Evolutionary conservation across 257 asterid species (phyloP), one percentile per base, ranked within the genome.

Genomic region (Primulina eburnea): DNA sequence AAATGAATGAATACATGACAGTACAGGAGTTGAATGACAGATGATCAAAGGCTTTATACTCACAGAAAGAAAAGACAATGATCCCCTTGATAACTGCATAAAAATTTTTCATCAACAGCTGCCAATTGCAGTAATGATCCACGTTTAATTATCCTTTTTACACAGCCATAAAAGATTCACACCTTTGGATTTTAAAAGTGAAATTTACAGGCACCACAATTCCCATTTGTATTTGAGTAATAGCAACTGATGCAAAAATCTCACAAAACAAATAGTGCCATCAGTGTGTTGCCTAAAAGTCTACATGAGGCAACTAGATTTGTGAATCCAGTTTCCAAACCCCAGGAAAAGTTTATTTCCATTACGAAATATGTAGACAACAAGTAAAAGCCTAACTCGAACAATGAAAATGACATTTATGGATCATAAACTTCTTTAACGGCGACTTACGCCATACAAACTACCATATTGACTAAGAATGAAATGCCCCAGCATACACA

Each of bases 241-340:
- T 28, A 57, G 57, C 52, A 62, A 60, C 60, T 55, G 69, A 20
- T 38, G 55, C 68, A 37, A 11, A 20, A 20, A 64, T 35, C 53
- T n/a, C n/a, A 38, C 50, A 9, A 38, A 38, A 9, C 40, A 38
- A 10, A 38, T 10, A 9, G 10, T 38, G 16, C 5, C 50, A 28
- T 3, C 30, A 9, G 50, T 38, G 4, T 0, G 3, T 38, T 62
- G 47, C 65, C 59, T 32, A 62, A 62, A 67, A 55, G 64, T 60
- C 57, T 67, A 35, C 53, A 43, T 18, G 43, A 35, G 58, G 29
- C 32, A 69, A 65, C 35, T 34, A n/a, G 30, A 60, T 60, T 59
- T 63, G 47, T 38, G 65, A 37, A 24, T 66, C 68, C 65, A 62
- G 69, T 38, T 28, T 67, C 64, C 62, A 56, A 70, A 55, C 17